Evolutionary conservation across 2,329 filamentous ascomycete genomes (phyloP).

Genomic region (Aspergillus vadensis): DNA sequence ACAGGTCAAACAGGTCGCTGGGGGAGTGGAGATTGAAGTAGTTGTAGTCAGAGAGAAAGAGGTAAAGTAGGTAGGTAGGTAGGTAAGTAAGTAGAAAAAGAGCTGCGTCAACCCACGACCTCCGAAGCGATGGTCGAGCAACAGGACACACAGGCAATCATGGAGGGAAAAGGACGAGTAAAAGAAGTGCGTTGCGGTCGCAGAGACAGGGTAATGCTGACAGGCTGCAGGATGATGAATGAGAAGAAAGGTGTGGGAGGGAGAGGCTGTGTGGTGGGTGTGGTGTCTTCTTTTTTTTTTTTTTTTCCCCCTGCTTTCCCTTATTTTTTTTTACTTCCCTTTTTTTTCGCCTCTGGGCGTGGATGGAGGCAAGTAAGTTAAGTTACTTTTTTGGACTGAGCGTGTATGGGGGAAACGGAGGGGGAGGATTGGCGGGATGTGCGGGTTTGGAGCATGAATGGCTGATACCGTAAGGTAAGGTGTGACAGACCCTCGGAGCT

Average conservation of each 20-base stretch:
- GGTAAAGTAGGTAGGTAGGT: too few relatives aligned
- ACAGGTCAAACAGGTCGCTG: constrained; percentile 1
- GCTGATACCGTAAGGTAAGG: neutral
- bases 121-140: constrained; percentile 21
- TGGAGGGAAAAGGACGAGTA: constrained; percentile 17
- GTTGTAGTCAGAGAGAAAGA: constrained; percentile 8
- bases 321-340: constrained; percentile 6
- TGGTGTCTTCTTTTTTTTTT: constrained; percentile 3
- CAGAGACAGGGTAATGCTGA: constrained; percentile 9
- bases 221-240: constrained; percentile 9
- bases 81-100: neutral
- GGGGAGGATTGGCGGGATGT: constrained; percentile 3
- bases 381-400: neutral
- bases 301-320: constrained; percentile 2
- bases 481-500: constrained; percentile 4
- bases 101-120: constrained; percentile 22
- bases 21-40: constrained; percentile 7
- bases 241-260: neutral
- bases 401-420: neutral
- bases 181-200: constrained; percentile 1
- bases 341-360: constrained; percentile 10
- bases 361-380: constrained; percentile 1
- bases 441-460: neutral
- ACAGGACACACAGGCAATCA: constrained; percentile 22
- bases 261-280: constrained; percentile 4